Percentiles rank a stretch among this genome's conserved stretches.
Conservation (phyloP, 805 yeast genomes). For the Candida suzukii region DNA sequence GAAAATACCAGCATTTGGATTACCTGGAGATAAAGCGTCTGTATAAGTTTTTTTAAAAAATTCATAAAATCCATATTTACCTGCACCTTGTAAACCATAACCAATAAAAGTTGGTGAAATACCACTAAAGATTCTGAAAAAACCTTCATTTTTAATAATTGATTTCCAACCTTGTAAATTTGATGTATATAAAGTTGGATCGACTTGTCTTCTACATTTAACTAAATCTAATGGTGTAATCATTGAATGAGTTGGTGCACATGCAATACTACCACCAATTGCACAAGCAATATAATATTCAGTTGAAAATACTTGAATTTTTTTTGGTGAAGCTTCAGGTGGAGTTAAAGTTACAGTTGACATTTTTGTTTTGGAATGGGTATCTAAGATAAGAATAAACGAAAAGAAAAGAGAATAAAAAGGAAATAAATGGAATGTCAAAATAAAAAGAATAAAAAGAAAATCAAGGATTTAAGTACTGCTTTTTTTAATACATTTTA, state of each 20-base stretch:
- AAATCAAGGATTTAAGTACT: too few relatives aligned
- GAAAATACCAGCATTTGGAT: slow-evolving; percentile 56
- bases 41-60: slow-evolving; percentile 76
- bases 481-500: neutral
- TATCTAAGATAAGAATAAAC: neutral
- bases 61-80: slow-evolving; percentile 95
- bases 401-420: too few relatives aligned
- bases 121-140: slow-evolving; percentile 75
- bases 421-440: too few relatives aligned
- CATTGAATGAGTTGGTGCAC: slow-evolving; percentile 94
- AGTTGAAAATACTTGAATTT: slow-evolving; percentile 47
- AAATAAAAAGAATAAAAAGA: too few relatives aligned
- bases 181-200: slow-evolving; percentile 62
- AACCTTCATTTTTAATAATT: slow-evolving; percentile 69
- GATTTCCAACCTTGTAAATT: slow-evolving; percentile 77
- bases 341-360: neutral
- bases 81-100: slow-evolving; percentile 94
- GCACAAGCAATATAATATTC: slow-evolving; percentile 72
- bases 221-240: slow-evolving; percentile 92
- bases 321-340: slow-evolving; percentile 6
- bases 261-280: slow-evolving; percentile 74
- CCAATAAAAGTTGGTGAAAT: slow-evolving; percentile 90
- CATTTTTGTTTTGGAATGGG: neutral
- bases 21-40: slow-evolving; percentile 55
- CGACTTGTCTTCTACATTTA: slow-evolving; percentile 89